Evolutionary conservation across 2,329 filamentous ascomycete species (phyloP).

Genomic region (Laburnicola sp.): DNA sequence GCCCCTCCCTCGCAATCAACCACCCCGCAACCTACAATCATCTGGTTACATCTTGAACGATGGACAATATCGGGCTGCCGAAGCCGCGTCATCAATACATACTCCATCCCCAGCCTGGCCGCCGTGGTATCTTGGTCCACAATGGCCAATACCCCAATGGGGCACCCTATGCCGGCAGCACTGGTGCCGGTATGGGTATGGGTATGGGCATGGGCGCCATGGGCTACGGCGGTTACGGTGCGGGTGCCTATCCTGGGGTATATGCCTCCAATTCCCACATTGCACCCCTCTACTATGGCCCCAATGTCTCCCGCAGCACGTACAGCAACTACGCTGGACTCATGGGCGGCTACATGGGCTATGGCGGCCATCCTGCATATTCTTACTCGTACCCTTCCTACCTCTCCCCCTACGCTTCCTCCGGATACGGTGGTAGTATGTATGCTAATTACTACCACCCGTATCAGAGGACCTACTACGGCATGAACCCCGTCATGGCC

Average conservation of each 20-base stretch:
- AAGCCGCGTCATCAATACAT: slow-evolving; percentile 40
- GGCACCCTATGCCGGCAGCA: slow-evolving; percentile 14
- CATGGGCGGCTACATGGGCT: slow-evolving; percentile 2
- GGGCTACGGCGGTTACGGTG: slow-evolving; percentile 28
- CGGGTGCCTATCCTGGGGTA: slow-evolving; percentile 30
- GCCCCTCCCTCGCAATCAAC: background rate
- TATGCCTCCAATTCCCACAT: slow-evolving; percentile 33
- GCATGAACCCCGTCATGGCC: slow-evolving; percentile 19
- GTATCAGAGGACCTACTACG: slow-evolving; percentile 40
- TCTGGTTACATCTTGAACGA: slow-evolving; percentile 2
- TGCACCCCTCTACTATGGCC: slow-evolving; percentile 22
- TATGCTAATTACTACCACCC: slow-evolving; percentile 43
- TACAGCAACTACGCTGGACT: slow-evolving; percentile 16
- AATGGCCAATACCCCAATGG: slow-evolving; percentile 34
- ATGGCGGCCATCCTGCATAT: slow-evolving; percentile 4
- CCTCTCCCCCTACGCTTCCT: slow-evolving; percentile 18
- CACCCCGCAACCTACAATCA: background rate
- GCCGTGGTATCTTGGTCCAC: slow-evolving; percentile 33
- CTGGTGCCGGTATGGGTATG: slow-evolving; percentile 8
- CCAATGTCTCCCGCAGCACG: slow-evolving; percentile 13
- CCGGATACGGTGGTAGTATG: slow-evolving; percentile 33
- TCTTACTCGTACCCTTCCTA: slow-evolving; percentile 20
- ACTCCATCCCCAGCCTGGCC: slow-evolving; percentile 34
- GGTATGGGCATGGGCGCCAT: slow-evolving; percentile 1
- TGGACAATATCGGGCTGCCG: slow-evolving; percentile 27